A percentile compares a stretch with the other conserved stretches of the same genome.
These are phyloP conservation scores for Marchantia polymorpha DNA, from an alignment of 225 moss, liverwort and hornwort genomes.

Conservation along the genomic window DNA sequence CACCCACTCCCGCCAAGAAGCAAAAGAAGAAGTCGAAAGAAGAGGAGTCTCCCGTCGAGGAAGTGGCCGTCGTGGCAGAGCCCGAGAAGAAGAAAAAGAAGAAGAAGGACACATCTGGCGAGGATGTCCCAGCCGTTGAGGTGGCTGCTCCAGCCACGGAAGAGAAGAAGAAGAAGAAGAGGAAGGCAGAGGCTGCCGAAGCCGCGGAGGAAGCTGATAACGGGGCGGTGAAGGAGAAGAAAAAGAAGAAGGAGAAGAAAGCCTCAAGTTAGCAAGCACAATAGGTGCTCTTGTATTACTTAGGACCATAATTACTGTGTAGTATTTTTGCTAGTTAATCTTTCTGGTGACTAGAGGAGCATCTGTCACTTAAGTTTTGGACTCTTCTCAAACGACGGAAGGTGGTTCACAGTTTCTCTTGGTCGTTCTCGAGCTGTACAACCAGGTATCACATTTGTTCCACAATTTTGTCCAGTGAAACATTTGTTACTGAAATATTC, in stretches of 20 bases:
- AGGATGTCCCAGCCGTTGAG: constrained; percentile 30
- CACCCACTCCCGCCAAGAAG: constrained; percentile 24
- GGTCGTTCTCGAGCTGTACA: constrained; percentile 5
- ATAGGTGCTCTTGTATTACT: constrained; percentile 1
- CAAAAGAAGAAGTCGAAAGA: constrained; percentile 30
- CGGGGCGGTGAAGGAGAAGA: constrained; percentile 13
- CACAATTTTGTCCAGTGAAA: not conserved
- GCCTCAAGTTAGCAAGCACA: constrained; percentile 1
- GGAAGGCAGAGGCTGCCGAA: constrained; percentile 28
- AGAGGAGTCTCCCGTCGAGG: not conserved
- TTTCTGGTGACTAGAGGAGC: constrained; percentile 5
- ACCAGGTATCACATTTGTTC: constrained; percentile 2
- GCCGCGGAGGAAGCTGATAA: not conserved
- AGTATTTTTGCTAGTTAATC: not conserved
- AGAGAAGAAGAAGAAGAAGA: constrained; percentile 35
- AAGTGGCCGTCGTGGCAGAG: constrained; percentile 30
- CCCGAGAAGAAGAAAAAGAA: constrained; percentile 51
- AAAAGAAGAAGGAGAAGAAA: constrained; percentile 39
- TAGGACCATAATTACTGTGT: not conserved
- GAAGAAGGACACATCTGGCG: constrained; percentile 33
- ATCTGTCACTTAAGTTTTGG: constrained; percentile 9
- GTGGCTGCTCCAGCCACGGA: not conserved
- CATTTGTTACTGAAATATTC: not conserved
- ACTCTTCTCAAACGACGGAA: constrained; percentile 4
- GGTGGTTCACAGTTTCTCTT: not conserved